A percentile compares a stretch with the other conserved stretches of the same genome.
Conservation (phyloP, 768 basidiomycete genomes). For the Macrolepiota fuliginosa region DNA sequence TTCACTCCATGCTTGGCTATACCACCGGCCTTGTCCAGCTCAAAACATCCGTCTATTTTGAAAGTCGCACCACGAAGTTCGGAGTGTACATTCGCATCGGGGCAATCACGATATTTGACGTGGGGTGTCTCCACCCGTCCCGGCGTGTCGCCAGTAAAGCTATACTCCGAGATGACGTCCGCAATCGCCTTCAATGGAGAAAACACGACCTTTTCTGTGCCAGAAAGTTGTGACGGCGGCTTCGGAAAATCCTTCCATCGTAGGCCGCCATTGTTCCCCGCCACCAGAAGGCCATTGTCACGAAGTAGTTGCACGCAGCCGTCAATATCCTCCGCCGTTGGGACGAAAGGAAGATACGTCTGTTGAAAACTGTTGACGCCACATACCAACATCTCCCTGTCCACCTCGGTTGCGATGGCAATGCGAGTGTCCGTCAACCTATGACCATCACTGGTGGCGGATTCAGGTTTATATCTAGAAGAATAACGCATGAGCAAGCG, state of each 20-base stretch:
- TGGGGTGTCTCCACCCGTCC: not conserved
- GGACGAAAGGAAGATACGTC: not conserved
- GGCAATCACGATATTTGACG: not conserved
- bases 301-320: not conserved
- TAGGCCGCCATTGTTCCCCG: not conserved
- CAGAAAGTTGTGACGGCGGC: not conserved
- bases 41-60: not conserved
- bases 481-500: too few species aligned
- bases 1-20: not conserved
- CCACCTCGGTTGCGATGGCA: not conserved
- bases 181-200: not conserved
- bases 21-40: not conserved
- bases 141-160: not conserved
- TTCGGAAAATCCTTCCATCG: not conserved
- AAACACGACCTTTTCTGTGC: not conserved
- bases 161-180: not conserved
- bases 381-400: not conserved
- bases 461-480: too few species aligned
- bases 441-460: too few species aligned
- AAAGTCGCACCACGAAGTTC: not conserved
- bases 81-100: not conserved
- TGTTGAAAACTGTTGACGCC: not conserved
- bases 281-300: not conserved
- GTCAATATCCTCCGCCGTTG: not conserved
- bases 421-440: not conserved